Conservation (phyloP, 2,329 filamentous ascomycete genomes). For the Domatiomyces catenatus region DNA sequence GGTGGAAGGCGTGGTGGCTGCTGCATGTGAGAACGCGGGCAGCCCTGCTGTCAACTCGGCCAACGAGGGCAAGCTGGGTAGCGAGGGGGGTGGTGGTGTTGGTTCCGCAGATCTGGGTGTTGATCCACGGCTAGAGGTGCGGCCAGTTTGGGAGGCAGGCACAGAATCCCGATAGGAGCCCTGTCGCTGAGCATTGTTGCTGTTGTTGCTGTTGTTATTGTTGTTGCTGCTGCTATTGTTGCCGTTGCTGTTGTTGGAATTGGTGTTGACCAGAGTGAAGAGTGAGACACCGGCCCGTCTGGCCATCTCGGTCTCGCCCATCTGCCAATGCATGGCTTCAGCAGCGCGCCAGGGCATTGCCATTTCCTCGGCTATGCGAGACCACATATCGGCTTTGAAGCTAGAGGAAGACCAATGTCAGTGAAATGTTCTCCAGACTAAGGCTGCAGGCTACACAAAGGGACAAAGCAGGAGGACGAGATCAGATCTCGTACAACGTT, state of each 20-base stretch:
- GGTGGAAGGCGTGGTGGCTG: background rate
- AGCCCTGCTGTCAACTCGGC: constrained; percentile 33
- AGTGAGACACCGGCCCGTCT: constrained; percentile 76
- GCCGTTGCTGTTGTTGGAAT: background rate
- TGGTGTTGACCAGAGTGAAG: constrained; percentile 50
- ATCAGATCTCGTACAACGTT: constrained; percentile 13
- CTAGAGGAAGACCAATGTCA: constrained; percentile 32
- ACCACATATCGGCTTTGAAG: constrained; percentile 97
- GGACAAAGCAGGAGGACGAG: background rate
- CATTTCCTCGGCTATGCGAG: constrained; percentile 89
- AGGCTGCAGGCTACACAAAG: background rate
- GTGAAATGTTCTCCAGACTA: background rate
- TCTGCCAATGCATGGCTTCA: constrained; percentile 96
- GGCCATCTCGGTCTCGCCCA: constrained; percentile 89
- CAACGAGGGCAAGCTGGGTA: constrained; percentile 25
- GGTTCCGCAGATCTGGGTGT: constrained; percentile 24
- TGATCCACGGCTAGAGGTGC: constrained; percentile 23
- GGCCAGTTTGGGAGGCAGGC: constrained; percentile 8
- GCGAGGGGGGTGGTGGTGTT: constrained; percentile 20
- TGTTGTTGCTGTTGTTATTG: background rate
- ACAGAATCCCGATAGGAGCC: background rate
- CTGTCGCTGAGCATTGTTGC: background rate
- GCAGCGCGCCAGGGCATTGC: constrained; percentile 86
- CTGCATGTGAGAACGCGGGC: constrained; percentile 27
- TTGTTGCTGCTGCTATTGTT: background rate